Conservation (phyloP, 768 basidiomycete genomes). For the Psilocybe subaeruginosa region DNA sequence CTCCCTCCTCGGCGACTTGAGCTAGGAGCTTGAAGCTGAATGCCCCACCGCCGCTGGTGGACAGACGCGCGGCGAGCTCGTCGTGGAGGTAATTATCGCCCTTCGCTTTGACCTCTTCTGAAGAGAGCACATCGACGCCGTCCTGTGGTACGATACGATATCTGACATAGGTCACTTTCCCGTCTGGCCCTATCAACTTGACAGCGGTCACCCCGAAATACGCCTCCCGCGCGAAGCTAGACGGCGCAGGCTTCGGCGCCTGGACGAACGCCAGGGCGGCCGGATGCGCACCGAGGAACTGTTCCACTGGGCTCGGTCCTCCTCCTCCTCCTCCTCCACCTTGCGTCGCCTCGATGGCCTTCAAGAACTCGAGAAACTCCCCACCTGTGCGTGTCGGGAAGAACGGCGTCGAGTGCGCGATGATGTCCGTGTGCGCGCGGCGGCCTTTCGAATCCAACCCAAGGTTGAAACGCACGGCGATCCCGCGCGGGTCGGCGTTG, state of each 20-base stretch:
- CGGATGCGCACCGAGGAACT: conserved; percentile 17
- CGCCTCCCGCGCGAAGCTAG: conserved; percentile 17
- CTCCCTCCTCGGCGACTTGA: conserved; percentile 17
- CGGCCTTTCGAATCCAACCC: not conserved
- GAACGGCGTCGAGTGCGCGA: conserved; percentile 20
- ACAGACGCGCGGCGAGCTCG: conserved; percentile 12
- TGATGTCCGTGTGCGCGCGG: conserved; percentile 19
- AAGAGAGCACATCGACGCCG: conserved; percentile 14
- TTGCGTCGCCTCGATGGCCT: conserved; percentile 13
- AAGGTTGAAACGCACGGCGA: conserved; percentile 20
- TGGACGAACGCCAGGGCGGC: conserved; percentile 16
- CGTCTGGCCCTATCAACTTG: conserved; percentile 16
- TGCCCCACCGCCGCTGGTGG: not conserved
- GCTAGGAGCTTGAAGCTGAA: conserved; percentile 16
- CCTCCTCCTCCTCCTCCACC: conserved; percentile 5
- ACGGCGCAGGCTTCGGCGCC: conserved; percentile 19
- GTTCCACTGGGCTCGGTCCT: conserved; percentile 14
- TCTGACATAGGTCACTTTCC: conserved; percentile 15
- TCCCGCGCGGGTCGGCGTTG: conserved; percentile 19
- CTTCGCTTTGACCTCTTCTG: conserved; percentile 2
- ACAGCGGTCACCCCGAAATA: conserved; percentile 20
- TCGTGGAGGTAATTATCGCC: conserved; percentile 17
- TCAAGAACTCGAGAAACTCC: conserved; percentile 19
- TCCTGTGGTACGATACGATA: conserved; percentile 18
- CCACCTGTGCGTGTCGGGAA: conserved; percentile 19